Evolutionary conservation across 2,329 filamentous ascomycete genomes (phyloP).

Genomic region (Diaporthe eres): DNA sequence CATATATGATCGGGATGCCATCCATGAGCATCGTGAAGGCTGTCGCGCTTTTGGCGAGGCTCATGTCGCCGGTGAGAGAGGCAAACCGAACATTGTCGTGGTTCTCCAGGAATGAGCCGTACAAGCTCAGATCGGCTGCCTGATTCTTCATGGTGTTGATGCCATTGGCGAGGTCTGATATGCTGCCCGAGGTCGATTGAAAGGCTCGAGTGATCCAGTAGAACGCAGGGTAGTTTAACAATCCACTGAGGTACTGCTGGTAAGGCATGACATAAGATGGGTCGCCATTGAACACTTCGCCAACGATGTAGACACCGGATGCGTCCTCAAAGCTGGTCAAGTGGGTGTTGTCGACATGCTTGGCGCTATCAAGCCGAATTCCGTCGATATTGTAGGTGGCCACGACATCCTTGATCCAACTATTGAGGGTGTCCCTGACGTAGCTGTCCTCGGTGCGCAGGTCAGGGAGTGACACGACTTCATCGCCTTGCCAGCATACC

Average conservation of each 20-base stretch:
- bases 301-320: constrained; percentile 63
- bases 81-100: constrained; percentile 63
- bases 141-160: constrained; percentile 45
- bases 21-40: constrained; percentile 68
- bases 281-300: constrained; percentile 65
- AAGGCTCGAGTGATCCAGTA: constrained; percentile 49
- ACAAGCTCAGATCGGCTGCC: constrained; percentile 54
- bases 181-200: constrained; percentile 48
- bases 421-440: constrained; percentile 60
- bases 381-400: constrained; percentile 67
- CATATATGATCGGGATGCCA: constrained; percentile 71
- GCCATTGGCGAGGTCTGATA: constrained; percentile 53
- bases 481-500: constrained; percentile 64
- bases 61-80: constrained; percentile 60
- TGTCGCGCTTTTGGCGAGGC: constrained; percentile 66
- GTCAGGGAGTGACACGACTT: constrained; percentile 64
- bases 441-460: constrained; percentile 60
- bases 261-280: constrained; percentile 60
- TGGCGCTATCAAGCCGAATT: constrained; percentile 64
- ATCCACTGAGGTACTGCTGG: constrained; percentile 61
- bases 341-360: constrained; percentile 64
- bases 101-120: constrained; percentile 63
- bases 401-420: constrained; percentile 63
- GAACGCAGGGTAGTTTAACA: constrained; percentile 66
- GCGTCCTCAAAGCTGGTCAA: constrained; percentile 60